Evolutionary conservation across 768 basidiomycete genomes (phyloP).

Genomic region (Mycena indigotica): DNA sequence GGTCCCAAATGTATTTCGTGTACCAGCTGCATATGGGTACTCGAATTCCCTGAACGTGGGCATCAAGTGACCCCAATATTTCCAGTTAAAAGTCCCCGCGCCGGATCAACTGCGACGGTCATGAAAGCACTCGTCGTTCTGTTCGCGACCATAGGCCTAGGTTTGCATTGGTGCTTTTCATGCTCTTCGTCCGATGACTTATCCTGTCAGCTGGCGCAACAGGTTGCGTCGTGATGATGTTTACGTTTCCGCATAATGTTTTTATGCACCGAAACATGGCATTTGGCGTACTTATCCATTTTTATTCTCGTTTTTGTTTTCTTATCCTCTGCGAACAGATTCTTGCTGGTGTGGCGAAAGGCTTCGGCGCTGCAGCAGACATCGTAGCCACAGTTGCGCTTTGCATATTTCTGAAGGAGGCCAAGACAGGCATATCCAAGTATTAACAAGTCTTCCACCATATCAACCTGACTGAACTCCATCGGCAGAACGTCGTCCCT

Average conservation of each 20-base stretch:
- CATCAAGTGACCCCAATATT: too few relatives aligned
- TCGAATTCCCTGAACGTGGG: constrained; percentile 2
- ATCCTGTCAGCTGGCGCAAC: constrained; percentile 6
- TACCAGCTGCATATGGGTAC: constrained; percentile 41
- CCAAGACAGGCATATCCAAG: constrained; percentile 42
- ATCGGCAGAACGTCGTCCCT: constrained; percentile 40
- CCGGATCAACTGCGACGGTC: constrained; percentile 32
- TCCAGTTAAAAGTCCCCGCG: constrained; percentile 31
- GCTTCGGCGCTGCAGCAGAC: constrained; percentile 46
- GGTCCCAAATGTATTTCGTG: constrained; percentile 49
- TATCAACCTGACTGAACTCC: background rate
- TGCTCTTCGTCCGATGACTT: background rate
- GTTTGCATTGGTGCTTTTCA: background rate
- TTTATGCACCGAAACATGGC: constrained; percentile 11
- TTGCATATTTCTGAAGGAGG: constrained; percentile 40
- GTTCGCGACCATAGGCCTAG: constrained; percentile 6
- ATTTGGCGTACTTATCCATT: constrained; percentile 21
- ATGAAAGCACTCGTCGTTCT: constrained; percentile 13
- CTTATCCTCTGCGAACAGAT: constrained; percentile 28
- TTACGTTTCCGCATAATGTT: constrained; percentile 3
- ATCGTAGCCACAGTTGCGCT: constrained; percentile 47
- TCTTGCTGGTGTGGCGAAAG: constrained; percentile 48
- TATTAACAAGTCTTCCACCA: too few relatives aligned
- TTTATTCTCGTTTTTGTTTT: background rate
- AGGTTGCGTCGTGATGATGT: constrained; percentile 17